Evolutionary conservation across 768 basidiomycete genomes (phyloP), one percentile per base, ranked within the genome.

Genomic region (Mycena amicta): DNA sequence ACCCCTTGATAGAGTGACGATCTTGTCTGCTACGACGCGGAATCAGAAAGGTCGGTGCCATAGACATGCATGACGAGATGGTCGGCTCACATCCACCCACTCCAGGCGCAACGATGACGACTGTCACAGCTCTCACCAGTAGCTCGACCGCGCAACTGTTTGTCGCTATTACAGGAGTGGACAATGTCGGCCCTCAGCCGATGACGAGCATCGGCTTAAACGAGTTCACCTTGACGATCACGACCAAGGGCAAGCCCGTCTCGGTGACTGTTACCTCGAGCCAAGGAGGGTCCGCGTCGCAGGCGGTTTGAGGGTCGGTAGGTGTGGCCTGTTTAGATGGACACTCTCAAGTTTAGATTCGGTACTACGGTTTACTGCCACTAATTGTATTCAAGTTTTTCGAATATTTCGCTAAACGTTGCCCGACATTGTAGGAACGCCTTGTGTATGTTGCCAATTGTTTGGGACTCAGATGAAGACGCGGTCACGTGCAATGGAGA

Each of bases 231-330:
- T 46, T 59, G 3, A 25, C 55, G 2, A 61, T 68, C 4, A 40
- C 52, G 5, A 62, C 64, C 20, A 66, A 52, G 33, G 65, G 65
- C 12, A 63, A 63, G 15, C 67, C 67, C 12, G 40, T 25, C 5
- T 39, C 47, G 2, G 63, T 66, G 16, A 64, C 55, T 4, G 57
- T 50, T 4, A 64, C 43, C 26, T 60, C 56, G 11, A 37, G 33
- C 33, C 18, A 37, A 8, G 33, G 33, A 37, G 33, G 33, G 11
- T 37, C 33, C 8, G 33, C 33, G 11, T 8, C 33, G 11, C 33
- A 37, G 33, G n/a, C n/a, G n/a, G n/a, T n/a, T n/a, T n/a, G n/a
- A n/a, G n/a, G n/a, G n/a, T n/a, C n/a, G n/a, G n/a, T n/a, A n/a
- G n/a, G n/a, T n/a, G n/a, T n/a, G n/a, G n/a, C n/a, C n/a, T n/a